phyloP scores from a whole-genome alignment of 768 basidiomycete species.

The Trametes sanguinea region DNA sequence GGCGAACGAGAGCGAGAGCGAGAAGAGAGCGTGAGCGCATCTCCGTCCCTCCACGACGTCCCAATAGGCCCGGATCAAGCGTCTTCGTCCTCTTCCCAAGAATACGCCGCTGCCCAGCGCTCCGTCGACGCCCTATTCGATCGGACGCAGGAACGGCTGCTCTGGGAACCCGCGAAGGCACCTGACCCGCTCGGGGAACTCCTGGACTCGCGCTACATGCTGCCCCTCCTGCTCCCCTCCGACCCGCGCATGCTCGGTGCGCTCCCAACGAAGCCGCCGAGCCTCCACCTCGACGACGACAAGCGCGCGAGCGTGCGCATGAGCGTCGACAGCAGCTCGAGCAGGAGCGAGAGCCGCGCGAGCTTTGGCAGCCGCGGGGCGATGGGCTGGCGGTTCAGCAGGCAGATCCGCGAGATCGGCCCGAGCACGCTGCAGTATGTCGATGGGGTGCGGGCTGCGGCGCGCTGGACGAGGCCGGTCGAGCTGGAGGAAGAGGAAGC shows the following conservation, averaged over 20 bases:
- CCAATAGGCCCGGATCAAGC: constrained; percentile 24
- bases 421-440: constrained; percentile 66
- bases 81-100: constrained; percentile 36
- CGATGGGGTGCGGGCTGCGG: constrained; percentile 62
- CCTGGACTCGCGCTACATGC: constrained; percentile 90
- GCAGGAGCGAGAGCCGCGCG: constrained; percentile 42
- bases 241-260: constrained; percentile 79
- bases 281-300: constrained; percentile 39
- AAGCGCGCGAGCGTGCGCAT: constrained; percentile 28
- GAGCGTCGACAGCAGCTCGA: constrained; percentile 29
- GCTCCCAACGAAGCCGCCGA: constrained; percentile 50
- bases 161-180: constrained; percentile 78
- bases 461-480: constrained; percentile 58
- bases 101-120: constrained; percentile 44
- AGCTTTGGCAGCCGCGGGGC: constrained; percentile 40
- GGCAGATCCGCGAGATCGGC: constrained; percentile 61
- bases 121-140: constrained; percentile 84
- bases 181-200: constrained; percentile 88
- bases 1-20: constrained; percentile 68
- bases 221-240: constrained; percentile 82
- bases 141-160: constrained; percentile 56
- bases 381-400: constrained; percentile 62
- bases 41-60: constrained; percentile 35
- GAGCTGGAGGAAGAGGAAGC: constrained; percentile 47
- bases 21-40: constrained; percentile 47